Percentiles rank a stretch among this genome's conserved stretches.
phyloP scores from a whole-genome alignment of 768 basidiomycete species.

The Termitomyces sp. region DNA sequence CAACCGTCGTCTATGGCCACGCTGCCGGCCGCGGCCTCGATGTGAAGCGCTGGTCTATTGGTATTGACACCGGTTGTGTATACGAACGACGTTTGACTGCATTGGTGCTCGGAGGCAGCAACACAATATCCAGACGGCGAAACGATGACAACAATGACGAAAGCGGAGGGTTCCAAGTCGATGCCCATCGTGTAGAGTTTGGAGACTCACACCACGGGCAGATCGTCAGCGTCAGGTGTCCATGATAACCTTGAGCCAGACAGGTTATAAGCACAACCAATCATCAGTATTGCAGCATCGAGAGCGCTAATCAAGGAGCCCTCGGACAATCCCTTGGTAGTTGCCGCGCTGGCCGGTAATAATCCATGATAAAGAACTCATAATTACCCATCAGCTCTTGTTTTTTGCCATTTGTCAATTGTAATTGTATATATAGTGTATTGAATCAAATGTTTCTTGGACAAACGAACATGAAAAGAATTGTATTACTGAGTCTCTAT shows the following conservation, averaged over 20 bases:
- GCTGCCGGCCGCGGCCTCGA: constrained; percentile 76
- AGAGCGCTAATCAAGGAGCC: background rate
- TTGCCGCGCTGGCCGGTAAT: background rate
- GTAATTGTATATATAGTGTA: background rate
- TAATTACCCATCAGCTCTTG: background rate
- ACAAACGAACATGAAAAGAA: background rate
- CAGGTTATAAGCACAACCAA: background rate
- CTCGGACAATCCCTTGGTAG: background rate
- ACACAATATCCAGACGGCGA: constrained; percentile 4
- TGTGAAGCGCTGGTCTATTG: constrained; percentile 76
- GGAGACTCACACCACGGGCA: constrained; percentile 49
- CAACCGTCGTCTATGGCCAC: constrained; percentile 86
- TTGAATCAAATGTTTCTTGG: background rate
- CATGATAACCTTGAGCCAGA: background rate
- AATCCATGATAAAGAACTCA: background rate
- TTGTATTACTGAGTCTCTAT: background rate
- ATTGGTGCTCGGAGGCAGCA: constrained; percentile 42
- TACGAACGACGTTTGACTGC: constrained; percentile 63
- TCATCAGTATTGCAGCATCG: background rate
- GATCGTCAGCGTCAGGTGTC: constrained; percentile 49
- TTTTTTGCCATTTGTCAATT: background rate
- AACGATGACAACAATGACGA: constrained; percentile 15
- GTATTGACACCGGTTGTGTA: constrained; percentile 84
- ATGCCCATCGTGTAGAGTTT: constrained; percentile 35
- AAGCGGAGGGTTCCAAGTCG: background rate